Conservation (phyloP, 129 eudicot species). For the Rutidosis leptorrhynchoides region DNA sequence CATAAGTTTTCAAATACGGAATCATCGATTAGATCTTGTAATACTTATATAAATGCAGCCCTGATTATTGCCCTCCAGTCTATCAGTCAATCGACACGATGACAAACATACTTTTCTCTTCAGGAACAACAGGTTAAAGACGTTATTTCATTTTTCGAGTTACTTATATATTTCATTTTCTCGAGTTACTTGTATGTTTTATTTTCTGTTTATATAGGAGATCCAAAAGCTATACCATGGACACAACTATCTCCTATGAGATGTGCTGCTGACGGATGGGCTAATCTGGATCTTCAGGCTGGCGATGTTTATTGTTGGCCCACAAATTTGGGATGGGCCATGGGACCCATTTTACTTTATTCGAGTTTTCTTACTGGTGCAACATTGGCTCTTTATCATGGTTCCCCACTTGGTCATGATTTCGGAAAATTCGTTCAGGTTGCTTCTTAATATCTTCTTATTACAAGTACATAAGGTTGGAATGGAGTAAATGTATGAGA, state of each 20-base stretch:
- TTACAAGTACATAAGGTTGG: too few relatives aligned
- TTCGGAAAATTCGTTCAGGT: constrained; percentile 96
- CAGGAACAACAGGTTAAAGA: constrained; percentile 87
- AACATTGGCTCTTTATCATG: constrained; percentile 89
- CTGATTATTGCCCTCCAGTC: constrained; percentile 50
- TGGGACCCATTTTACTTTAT: constrained; percentile 82
- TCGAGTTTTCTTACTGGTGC: constrained; percentile 76
- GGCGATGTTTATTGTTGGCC: constrained; percentile 90
- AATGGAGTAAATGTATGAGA: too few relatives aligned
- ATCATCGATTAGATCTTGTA: constrained; percentile 6
- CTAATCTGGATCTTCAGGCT: constrained; percentile 51
- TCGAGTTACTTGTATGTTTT: background rate
- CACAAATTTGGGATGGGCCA: constrained; percentile 93
- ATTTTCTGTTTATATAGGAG: constrained; percentile 47
- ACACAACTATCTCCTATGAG: constrained; percentile 86
- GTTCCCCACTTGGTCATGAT: constrained; percentile 83
- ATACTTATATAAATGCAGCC: constrained; percentile 35
- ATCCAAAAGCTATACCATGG: constrained; percentile 99
- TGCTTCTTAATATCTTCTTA: constrained; percentile 14
- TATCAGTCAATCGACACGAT: constrained; percentile 64
- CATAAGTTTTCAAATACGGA: background rate
- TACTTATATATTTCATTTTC: too few relatives aligned
- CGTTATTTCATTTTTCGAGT: too few relatives aligned
- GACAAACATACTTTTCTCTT: constrained; percentile 80
- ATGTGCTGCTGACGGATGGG: constrained; percentile 77